phyloP scores from a whole-genome alignment of 164 flowering plant species.

The Taxillus chinensis region DNA sequence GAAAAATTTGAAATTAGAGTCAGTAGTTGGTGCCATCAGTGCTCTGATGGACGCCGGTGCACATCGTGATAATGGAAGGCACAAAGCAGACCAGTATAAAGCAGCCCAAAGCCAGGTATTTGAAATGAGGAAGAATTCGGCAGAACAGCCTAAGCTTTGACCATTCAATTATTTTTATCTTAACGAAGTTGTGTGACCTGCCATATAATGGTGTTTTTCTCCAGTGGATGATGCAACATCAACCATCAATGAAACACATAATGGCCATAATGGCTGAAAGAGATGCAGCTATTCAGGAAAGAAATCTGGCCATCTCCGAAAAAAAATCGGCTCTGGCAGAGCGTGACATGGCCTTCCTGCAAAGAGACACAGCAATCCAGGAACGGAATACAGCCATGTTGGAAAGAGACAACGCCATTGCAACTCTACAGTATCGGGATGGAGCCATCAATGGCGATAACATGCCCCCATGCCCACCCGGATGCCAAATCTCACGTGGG shows the following conservation, averaged over 20 bases:
- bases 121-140: neutral
- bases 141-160: neutral
- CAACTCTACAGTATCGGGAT: slow-evolving; percentile 64
- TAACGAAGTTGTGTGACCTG: neutral
- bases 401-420: slow-evolving; percentile 59
- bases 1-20: slow-evolving; percentile 6
- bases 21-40: neutral
- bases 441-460: slow-evolving; percentile 30
- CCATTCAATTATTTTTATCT: neutral
- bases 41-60: slow-evolving; percentile 65
- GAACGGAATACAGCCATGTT: slow-evolving; percentile 51
- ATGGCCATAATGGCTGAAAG: slow-evolving; percentile 67
- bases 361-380: slow-evolving; percentile 48
- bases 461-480: slow-evolving; percentile 40
- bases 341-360: slow-evolving; percentile 56
- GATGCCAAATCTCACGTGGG: slow-evolving; percentile 45
- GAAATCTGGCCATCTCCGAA: slow-evolving; percentile 54
- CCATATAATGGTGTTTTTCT: neutral
- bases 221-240: slow-evolving; percentile 70
- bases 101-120: slow-evolving; percentile 71
- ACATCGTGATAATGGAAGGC: slow-evolving; percentile 90
- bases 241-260: slow-evolving; percentile 66
- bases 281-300: slow-evolving; percentile 67
- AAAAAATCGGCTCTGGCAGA: slow-evolving; percentile 57
- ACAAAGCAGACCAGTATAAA: slow-evolving; percentile 56